phyloP scores from a whole-genome alignment of 169 alveolate genomes.

The Amoebophrya sp. region DNA sequence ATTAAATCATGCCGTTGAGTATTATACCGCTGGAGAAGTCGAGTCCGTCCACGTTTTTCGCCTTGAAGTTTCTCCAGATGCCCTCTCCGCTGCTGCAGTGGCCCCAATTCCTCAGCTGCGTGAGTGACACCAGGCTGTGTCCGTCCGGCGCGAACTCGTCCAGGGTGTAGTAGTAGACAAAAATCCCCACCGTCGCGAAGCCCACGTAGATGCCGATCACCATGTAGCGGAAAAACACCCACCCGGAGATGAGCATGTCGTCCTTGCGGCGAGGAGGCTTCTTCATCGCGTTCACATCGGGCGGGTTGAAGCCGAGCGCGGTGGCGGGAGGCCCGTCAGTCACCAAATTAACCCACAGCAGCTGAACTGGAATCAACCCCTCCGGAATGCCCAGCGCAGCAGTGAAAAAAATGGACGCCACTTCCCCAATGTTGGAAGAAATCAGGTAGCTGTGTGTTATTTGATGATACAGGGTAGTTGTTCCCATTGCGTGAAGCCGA shows the following conservation, averaged over 20 bases:
- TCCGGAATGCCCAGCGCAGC: conserved; percentile 96
- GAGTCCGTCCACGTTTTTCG: conserved; percentile 56
- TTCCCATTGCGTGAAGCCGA: too few relatives aligned
- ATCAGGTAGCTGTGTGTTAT: conserved; percentile 82
- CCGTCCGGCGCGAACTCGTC: conserved; percentile 77
- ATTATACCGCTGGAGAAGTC: conserved; percentile 22
- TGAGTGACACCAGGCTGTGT: conserved; percentile 77
- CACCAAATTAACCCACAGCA: conserved; percentile 98
- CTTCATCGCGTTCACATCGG: conserved; percentile 93
- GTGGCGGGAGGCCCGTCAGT: conserved; percentile 99
- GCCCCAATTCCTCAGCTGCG: conserved; percentile 76
- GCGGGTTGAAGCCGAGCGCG: conserved; percentile 98
- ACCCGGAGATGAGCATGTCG: conserved; percentile 82
- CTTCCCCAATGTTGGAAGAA: conserved; percentile 98
- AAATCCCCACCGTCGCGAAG: conserved; percentile 92
- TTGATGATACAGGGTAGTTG: too few relatives aligned
- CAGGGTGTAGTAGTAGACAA: conserved; percentile 80
- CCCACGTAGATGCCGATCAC: conserved; percentile 96
- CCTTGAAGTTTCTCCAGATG: conserved; percentile 70
- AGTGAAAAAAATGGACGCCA: conserved; percentile 95
- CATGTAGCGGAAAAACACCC: conserved; percentile 78
- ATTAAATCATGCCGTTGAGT: too few relatives aligned
- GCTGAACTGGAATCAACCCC: conserved; percentile 93
- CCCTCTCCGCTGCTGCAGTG: conserved; percentile 62
- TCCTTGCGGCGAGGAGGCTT: conserved; percentile 90